Evolutionary conservation across 352 stramenopile species (phyloP), one percentile per base, ranked within the genome.

Genomic region (Phytophthora hybrid): DNA sequence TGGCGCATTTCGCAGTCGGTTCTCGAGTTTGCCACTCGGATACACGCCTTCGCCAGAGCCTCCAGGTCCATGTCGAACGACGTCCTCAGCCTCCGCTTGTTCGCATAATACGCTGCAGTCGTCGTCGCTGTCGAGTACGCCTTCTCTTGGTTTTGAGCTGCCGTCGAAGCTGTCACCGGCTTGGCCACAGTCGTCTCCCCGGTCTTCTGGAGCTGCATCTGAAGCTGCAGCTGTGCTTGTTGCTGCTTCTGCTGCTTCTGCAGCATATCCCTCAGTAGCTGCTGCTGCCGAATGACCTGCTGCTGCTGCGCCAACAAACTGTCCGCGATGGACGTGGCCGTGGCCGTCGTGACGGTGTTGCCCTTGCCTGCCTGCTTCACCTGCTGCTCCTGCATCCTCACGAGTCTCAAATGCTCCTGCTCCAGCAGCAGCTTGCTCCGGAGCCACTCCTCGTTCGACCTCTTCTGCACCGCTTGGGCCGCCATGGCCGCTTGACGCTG

Each of bases 31-130:
- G 80, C 77, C 2, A 94, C 54, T 0, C 82, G 84, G n/a, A 83
- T 81, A 44, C 89, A 81, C 11, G 84, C 67, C 3, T 79, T 78
- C 44, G 88, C 84, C 31, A 94, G 76, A 26, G 71, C 76, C 64
- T 94, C 87, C 75, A 93, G 82, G 21, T 92, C 84, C 39, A 73
- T 81, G 51, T 90, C 84, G 4, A 84, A 55, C 5, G 77, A 57
- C 3, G 77, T 76, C 52, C 80, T 82, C 34, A 54, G 71, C 69
- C 84, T 89, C 19, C 68, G 76, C 66, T 87, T 90, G 54, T 79
- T 81, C 9, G 64, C 21, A 51, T 73, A 73, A 49, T 53, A 56
- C 9, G 56, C 13, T 9, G 34, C 16, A 16, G 69, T 49, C 10
- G 74, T 16, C 19, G 69, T 10, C 7, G 51, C 18, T 23, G 69